Base-by-base conservation (phyloP, 768 basidiomycete genomes). In the Pisolithus albus region DNA sequence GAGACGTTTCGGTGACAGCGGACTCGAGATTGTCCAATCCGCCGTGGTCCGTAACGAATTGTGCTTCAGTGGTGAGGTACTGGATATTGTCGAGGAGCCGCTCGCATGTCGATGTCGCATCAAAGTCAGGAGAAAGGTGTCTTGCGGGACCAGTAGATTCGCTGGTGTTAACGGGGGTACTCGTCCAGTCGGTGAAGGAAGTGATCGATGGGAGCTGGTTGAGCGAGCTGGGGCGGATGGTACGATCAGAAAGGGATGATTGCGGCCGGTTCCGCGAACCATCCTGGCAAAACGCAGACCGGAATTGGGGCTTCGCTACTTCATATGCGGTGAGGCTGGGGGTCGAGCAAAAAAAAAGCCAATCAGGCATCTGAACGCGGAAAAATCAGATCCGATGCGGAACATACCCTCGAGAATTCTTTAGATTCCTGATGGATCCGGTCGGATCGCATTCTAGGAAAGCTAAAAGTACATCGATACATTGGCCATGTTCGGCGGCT, bases 401-500 rank as follows among this genome's bases (percentile, higher is more conserved):
- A 70, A 47, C 84, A 36, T 58, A 88, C 86, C 87, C 87, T 71
- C 85, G 71, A 9, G 81, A 74, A 61, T 90, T 89, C 49, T 81
- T 78, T 64, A 84, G 63, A 56, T 81, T 77, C 28, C 80, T 75
- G 32, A 83, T 75, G 1, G 70, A 61, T 41, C 80, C 77, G 13
- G 72, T 75, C 0, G 70, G 68, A 61, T 90, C 88, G 56, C 79
- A 83, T 42, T 84, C 78, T 42, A 90, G 72, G 52, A 90, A 71
- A 39, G 83, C 75, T 49, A 74, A 71, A 39, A 89, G 66, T 18
- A 88, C 65, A 49, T 84, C 81, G 18, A 82, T 68, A 65, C 77
- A 86, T 50, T 76, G 70, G 43, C 87, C 88, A 56, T 80, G 79
- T 59, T 88, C 86, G 11, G 88, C 88, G 43, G 86, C 87, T 53